Base-by-base conservation (phyloP, 2,329 filamentous ascomycete genomes). In the Hypoxylon rubiginosum region DNA sequence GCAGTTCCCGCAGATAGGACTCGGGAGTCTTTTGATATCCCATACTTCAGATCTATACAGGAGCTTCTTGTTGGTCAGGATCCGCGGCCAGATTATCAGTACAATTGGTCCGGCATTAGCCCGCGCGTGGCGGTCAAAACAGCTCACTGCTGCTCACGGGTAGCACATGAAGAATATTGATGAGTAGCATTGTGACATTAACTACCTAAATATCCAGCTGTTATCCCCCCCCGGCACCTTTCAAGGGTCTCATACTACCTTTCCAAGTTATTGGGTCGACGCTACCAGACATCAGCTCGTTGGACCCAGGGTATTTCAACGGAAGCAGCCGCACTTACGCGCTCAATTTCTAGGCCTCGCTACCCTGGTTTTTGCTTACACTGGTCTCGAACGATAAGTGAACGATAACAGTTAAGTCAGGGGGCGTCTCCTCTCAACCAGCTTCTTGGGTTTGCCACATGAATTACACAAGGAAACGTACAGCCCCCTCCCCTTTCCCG, bases 381-480 rank as follows among this genome's bases (percentile, higher is more conserved):
- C 51, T 57, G 49, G n/a, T 54, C 62, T 43, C 60, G 52, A 30
- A 56, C 54, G 41, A 64, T 59, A 66, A 60, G 32, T 62, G 52
- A 41, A 56, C 50, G 46, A 64, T 59, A 66, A 60, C 43, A 61
- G 57, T 60, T 58, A 68, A 64, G 59, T 51, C 46, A 68, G 56
- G 67, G 67, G 62, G 53, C 32, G 41, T 32, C 48, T 64, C 54
- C 56, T 66, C 59, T 57, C 24, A 54, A 24, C 55, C 49, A 65
- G 56, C 24, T 66, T 10, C n/a, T 60, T 58, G 58, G 60, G 55
- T 53, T 66, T 62, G 60, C 67, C 60, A 62, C 66, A 78, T 79
- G 77, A 78, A 79, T 66, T 79, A 78, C 50, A 80, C 77, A 61
- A 75, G 78, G 59, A 80, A 79, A 59, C 76, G 78, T 79, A 72